Conservation (phyloP, 2,329 filamentous ascomycete species). For the Zalaria sp. region DNA sequence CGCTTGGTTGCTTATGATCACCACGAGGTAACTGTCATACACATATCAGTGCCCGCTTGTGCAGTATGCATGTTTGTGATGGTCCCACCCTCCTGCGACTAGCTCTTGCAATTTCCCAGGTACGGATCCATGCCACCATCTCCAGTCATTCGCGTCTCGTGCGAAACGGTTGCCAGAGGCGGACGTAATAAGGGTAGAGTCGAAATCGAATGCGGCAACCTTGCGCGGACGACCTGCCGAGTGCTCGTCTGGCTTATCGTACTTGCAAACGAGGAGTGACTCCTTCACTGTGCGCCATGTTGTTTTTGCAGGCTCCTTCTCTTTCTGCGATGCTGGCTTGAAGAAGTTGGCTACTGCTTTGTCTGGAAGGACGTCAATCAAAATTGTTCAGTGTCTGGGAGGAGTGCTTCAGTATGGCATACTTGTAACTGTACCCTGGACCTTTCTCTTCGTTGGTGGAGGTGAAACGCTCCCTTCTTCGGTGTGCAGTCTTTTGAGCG, state of each 20-base stretch:
- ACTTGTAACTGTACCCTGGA: conserved; percentile 42
- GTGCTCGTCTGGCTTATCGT: conserved; percentile 5
- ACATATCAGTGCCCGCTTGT: neutral
- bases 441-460: conserved; percentile 41
- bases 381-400: neutral
- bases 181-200: conserved; percentile 74
- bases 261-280: conserved; percentile 48
- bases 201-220: conserved; percentile 62
- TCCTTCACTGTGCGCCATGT: conserved; percentile 54
- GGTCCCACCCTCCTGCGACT: conserved; percentile 49
- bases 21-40: conserved; percentile 49
- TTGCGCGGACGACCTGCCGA: conserved; percentile 33
- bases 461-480: conserved; percentile 38
- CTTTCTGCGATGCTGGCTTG: conserved; percentile 71
- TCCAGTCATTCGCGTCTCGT: conserved; percentile 65
- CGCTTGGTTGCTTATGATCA: conserved; percentile 81
- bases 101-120: conserved; percentile 53
- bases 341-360: conserved; percentile 73
- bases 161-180: conserved; percentile 70
- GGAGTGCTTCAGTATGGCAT: conserved; percentile 6
- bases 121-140: conserved; percentile 74
- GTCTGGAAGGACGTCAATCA: conserved; percentile 28
- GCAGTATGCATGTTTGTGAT: neutral
- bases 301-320: conserved; percentile 50
- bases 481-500: conserved; percentile 22